phyloP scores from a whole-genome alignment of 2,329 filamentous ascomycete genomes.

The Apiospora hydei region DNA sequence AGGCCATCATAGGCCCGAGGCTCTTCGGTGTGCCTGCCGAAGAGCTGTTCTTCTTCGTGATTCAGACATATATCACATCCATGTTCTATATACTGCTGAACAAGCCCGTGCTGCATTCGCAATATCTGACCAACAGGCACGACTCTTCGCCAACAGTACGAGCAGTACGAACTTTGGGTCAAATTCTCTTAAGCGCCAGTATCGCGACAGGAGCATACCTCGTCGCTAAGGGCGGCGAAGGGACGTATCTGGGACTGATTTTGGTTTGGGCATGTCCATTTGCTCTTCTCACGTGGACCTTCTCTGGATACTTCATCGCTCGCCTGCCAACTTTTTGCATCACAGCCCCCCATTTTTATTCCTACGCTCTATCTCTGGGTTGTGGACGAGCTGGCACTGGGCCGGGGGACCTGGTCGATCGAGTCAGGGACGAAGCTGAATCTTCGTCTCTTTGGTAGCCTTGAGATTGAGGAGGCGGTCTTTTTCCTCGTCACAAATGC shows the following conservation, averaged over 20 bases:
- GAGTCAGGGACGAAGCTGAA: constrained; percentile 71
- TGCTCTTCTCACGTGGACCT: constrained; percentile 66
- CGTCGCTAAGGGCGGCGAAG: constrained; percentile 53
- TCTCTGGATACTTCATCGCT: constrained; percentile 70
- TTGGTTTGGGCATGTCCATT: constrained; percentile 74
- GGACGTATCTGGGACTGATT: constrained; percentile 75
- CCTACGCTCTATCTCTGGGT: constrained; percentile 76
- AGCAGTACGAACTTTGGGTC: constrained; percentile 52
- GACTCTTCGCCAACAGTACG: constrained; percentile 37
- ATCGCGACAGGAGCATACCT: constrained; percentile 54
- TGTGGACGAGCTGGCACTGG: constrained; percentile 73
- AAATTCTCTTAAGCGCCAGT: constrained; percentile 52
- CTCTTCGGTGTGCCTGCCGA: constrained; percentile 72
- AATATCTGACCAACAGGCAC: constrained; percentile 47
- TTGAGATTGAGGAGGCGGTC: constrained; percentile 77
- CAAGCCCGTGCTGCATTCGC: constrained; percentile 64
- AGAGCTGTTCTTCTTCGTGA: constrained; percentile 79
- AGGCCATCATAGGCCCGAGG: constrained; percentile 68
- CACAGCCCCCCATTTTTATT: constrained; percentile 62
- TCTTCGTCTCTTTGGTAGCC: constrained; percentile 65
- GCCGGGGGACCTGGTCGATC: constrained; percentile 76
- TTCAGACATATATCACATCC: constrained; percentile 78
- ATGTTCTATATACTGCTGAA: constrained; percentile 72
- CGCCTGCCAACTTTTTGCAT: constrained; percentile 65
- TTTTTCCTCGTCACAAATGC: constrained; percentile 77